Percentiles rank a stretch among this genome's conserved stretches.
Conservation (phyloP, 2,329 filamentous ascomycete genomes). For the Chalaropsis ovoidea region DNA sequence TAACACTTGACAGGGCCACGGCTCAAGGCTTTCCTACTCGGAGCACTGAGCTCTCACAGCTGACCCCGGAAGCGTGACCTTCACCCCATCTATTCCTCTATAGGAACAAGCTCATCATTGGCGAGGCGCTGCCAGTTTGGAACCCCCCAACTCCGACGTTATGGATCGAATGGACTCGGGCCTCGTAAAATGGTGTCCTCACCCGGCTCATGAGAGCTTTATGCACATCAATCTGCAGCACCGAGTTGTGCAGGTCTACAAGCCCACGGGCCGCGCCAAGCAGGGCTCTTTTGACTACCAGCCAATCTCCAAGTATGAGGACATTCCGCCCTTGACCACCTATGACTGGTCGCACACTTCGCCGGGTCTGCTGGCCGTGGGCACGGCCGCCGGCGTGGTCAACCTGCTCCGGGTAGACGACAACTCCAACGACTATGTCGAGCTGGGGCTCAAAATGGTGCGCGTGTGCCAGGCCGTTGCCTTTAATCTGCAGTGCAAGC, state of each 20-base stretch:
- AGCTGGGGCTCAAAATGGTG: conserved; percentile 62
- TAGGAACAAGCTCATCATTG: neutral
- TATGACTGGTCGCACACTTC: conserved; percentile 57
- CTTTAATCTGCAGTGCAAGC: conserved; percentile 59
- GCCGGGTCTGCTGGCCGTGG: conserved; percentile 61
- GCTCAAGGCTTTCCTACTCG: neutral
- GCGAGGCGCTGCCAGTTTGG: neutral
- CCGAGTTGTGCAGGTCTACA: conserved; percentile 52
- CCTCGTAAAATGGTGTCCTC: conserved; percentile 57
- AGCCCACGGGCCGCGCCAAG: conserved; percentile 50
- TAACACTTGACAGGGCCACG: neutral
- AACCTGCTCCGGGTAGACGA: conserved; percentile 64
- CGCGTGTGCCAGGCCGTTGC: conserved; percentile 72
- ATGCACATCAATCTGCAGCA: conserved; percentile 56
- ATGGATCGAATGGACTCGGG: conserved; percentile 54
- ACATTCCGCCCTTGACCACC: conserved; percentile 53
- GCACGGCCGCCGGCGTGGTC: conserved; percentile 64
- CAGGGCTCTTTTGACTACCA: conserved; percentile 48
- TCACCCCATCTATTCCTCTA: neutral
- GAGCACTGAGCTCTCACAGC: conserved; percentile 1
- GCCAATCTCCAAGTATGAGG: conserved; percentile 49
- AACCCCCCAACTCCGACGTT: conserved; percentile 25
- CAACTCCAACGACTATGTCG: conserved; percentile 52
- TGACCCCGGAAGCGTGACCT: neutral
- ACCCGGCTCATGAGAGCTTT: conserved; percentile 48